Evolutionary conservation across 108 stramenopile species (phyloP), one percentile per base, ranked within the genome.

Genomic region (Cyclotella cryptica): DNA sequence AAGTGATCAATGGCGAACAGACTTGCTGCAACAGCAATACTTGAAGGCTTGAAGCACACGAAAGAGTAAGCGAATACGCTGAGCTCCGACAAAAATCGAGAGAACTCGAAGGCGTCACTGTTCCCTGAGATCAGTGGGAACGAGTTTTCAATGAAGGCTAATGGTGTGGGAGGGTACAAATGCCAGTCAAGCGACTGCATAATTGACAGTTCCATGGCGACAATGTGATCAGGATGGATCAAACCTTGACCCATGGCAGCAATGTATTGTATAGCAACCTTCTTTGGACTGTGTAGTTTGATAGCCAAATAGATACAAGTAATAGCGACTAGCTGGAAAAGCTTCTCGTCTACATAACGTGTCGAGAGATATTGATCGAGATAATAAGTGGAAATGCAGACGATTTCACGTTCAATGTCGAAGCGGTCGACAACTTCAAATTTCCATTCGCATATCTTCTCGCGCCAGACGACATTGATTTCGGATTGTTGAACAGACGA

Each of bases 221-320:
- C 61, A 45, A 78, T 65, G 43, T 79, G 78, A 13, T 47, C 41
- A 45, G 51, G 42, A 30, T 63, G 53, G 40, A 79, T 54, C 18
- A 46, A 15, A 24, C 71, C 78, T 52, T 64, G 47, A 8, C 78
- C 78, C 14, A 71, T 65, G 6, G 71, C 57, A 22, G 71, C 78
- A 19, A 79, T 79, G 71, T 53, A 55, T 0, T 64, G 64, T 9
- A 72, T 59, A 14, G 69, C 21, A 11, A 79, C 45, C 44, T 72
- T 71, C 71, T 66, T 79, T 0, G 64, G 65, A 27, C 78, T 67
- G 55, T 79, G 64, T 43, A 79, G 64, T 59, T 79, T 79, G 10
- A 72, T 79, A 19, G 78, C 78, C 4, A 79, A 71, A 45, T 72
- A 79, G 21, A 79, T 65, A 57, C 78, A 65, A 19, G 78, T 44